phyloP scores from a whole-genome alignment of 2,329 filamentous ascomycete genomes.

The Ceratocystis huliohia region DNA sequence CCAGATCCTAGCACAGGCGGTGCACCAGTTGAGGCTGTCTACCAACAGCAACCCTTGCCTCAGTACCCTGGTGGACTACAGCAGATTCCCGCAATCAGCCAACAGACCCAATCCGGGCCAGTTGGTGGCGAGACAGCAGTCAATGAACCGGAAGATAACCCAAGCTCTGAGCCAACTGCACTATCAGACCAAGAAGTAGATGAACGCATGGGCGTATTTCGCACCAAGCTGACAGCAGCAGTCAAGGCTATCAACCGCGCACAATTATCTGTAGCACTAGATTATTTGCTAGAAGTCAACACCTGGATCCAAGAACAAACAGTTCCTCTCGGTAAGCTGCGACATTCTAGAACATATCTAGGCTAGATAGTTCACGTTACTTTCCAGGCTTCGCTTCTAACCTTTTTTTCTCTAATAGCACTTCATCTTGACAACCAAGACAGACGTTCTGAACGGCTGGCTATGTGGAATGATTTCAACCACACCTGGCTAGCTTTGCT shows the following conservation, averaged over 20 bases:
- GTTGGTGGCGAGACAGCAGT: not conserved
- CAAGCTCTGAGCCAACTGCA: not conserved
- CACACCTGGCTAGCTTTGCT: constrained; percentile 75
- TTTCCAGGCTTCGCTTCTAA: not conserved
- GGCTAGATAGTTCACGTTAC: not conserved
- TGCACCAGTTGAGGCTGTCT: not conserved
- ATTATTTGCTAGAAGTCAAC: not conserved
- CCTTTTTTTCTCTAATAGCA: constrained; percentile 7
- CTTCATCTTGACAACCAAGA: constrained; percentile 21
- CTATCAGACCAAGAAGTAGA: constrained; percentile 8
- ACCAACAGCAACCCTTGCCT: constrained; percentile 3
- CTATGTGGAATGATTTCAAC: constrained; percentile 91
- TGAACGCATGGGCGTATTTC: constrained; percentile 7
- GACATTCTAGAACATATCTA: not conserved
- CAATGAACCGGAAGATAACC: not conserved
- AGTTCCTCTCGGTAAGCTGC: constrained; percentile 10
- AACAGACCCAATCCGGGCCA: constrained; percentile 4
- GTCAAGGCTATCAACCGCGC: not conserved
- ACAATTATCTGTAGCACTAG: not conserved
- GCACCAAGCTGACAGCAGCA: not conserved
- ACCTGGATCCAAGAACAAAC: not conserved
- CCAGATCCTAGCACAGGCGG: not conserved
- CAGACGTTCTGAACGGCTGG: constrained; percentile 48
- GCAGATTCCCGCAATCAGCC: not conserved
- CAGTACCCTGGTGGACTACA: constrained; percentile 5